Evolutionary conservation across 345 rosid genomes (phyloP).

Genomic region (Populus simonii): DNA sequence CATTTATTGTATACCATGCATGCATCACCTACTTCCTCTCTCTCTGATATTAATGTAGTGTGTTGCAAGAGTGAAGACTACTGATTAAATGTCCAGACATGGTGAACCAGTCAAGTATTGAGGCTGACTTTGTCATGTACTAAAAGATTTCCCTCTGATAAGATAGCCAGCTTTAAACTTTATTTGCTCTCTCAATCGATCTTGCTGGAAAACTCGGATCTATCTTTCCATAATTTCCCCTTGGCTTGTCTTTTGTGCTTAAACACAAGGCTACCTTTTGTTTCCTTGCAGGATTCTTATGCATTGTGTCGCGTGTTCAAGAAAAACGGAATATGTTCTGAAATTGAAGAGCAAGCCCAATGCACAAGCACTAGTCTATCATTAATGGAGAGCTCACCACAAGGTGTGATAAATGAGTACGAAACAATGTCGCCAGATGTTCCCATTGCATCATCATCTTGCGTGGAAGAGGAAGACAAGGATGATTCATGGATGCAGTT

Average conservation of each 20-base stretch:
- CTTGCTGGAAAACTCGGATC: no score
- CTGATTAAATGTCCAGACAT: no score
- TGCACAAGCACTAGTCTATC: constrained; percentile 28
- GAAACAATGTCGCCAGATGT: constrained; percentile 81
- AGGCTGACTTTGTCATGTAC: not conserved
- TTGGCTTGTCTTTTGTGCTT: not conserved
- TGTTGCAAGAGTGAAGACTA: no score
- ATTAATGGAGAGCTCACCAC: constrained; percentile 45
- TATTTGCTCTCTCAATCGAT: not conserved
- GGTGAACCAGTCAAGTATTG: no score
- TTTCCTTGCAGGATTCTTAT: constrained; percentile 58
- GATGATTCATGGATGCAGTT: constrained; percentile 99
- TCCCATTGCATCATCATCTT: constrained; percentile 44
- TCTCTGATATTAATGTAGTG: no score
- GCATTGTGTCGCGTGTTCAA: constrained; percentile 95
- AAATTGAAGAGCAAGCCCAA: constrained; percentile 62
- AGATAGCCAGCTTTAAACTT: not conserved
- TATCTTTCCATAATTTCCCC: not conserved
- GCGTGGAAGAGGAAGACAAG: constrained; percentile 67
- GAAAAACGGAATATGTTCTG: constrained; percentile 77
- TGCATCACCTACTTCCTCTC: no score
- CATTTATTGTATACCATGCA: no score
- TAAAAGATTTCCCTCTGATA: not conserved
- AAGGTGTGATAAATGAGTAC: constrained; percentile 26
- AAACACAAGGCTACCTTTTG: not conserved